phyloP scores from a whole-genome alignment of 495 filamentous ascomycete species.

The Lichina pygmaea region DNA sequence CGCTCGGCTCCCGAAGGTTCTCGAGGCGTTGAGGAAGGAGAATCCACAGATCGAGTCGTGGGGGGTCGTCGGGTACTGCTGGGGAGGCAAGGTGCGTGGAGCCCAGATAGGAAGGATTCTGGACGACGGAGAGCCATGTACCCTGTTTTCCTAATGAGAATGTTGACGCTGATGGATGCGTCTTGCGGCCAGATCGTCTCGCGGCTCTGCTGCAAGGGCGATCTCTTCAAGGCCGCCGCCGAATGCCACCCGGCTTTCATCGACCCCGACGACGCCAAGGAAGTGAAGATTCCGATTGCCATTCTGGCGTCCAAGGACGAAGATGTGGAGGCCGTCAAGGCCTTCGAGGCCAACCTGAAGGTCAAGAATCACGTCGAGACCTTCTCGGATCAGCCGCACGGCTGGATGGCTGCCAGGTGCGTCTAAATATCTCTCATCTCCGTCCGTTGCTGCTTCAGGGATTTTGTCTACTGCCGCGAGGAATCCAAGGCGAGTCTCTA shows the following conservation, averaged over 20 bases:
- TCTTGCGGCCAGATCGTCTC: conserved; percentile 13
- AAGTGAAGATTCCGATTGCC: conserved; percentile 13
- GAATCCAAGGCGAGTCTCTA: neutral
- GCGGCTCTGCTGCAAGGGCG: conserved; percentile 14
- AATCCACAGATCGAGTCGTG: conserved; percentile 40
- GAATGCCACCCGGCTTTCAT: conserved; percentile 70
- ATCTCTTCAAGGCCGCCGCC: conserved; percentile 20
- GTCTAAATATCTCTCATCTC: neutral
- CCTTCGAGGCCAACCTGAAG: conserved; percentile 39
- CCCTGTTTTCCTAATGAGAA: neutral
- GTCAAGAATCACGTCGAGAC: conserved; percentile 52
- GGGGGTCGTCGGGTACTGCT: conserved; percentile 84
- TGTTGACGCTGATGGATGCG: neutral
- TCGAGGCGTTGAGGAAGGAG: conserved; percentile 27
- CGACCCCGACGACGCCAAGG: conserved; percentile 33
- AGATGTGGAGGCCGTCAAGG: conserved; percentile 38
- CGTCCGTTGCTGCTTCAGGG: neutral
- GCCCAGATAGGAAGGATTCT: too few relatives aligned
- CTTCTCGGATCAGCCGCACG: conserved; percentile 61
- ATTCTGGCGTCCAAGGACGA: conserved; percentile 17
- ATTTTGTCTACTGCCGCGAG: neutral
- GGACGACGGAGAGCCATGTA: neutral
- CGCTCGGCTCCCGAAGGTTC: conserved; percentile 30
- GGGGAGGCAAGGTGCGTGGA: conserved; percentile 53
- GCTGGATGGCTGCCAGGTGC: conserved; percentile 63